Percentiles rank a stretch among this genome's conserved stretches.
Conservation (phyloP, 1,284 basidiomycete genomes). For the Phellopilus nigrolimitatus region DNA sequence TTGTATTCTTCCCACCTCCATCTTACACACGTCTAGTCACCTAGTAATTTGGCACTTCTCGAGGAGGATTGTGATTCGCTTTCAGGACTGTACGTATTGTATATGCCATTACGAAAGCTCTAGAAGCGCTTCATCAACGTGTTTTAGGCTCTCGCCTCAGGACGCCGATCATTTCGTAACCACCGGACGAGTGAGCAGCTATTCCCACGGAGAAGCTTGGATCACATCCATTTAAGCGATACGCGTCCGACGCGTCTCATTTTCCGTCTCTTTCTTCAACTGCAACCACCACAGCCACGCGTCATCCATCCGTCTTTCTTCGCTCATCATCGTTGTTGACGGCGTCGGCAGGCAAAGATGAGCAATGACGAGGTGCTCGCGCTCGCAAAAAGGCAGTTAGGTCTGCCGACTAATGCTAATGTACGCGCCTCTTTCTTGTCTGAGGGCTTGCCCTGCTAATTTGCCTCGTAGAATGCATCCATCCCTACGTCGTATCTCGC, state of each 20-base stretch:
- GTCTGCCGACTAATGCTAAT: conserved; percentile 11
- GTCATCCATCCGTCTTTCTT: neutral
- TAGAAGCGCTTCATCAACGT: neutral
- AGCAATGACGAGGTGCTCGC: neutral
- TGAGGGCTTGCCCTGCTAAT: neutral
- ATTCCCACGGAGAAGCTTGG: neutral
- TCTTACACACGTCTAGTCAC: no score
- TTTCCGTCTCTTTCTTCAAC: neutral
- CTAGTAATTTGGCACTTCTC: no score
- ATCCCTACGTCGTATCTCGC: conserved; percentile 17
- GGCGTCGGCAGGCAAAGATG: conserved; percentile 1
- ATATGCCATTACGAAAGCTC: no score
- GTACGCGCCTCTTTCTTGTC: conserved; percentile 21
- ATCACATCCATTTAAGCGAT: conserved; percentile 3
- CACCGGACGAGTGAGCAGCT: neutral
- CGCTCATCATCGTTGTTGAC: neutral
- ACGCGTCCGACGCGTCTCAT: conserved; percentile 5
- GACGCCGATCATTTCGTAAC: neutral
- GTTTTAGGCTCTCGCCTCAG: neutral
- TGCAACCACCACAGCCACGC: neutral
- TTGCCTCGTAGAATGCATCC: conserved; percentile 1
- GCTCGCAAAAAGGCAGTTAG: conserved; percentile 25
- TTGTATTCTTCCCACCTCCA: no score
- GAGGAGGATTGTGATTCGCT: no score
- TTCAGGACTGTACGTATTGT: no score